Conservation (phyloP, 1,284 basidiomycete species). For the Ceratobasidium sp. region DNA sequence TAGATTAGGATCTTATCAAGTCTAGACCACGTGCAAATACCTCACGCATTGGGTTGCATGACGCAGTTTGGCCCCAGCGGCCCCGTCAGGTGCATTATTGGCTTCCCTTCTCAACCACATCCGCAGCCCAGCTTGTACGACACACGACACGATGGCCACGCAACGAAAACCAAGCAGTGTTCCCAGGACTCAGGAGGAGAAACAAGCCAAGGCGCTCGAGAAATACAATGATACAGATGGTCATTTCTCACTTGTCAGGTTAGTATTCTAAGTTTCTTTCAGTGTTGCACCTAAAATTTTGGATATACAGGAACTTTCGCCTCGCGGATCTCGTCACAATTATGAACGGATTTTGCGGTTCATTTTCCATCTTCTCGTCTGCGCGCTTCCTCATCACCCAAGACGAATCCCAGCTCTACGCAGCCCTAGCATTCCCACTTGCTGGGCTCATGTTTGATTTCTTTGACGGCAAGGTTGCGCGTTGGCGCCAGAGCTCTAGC, state of each 20-base stretch:
- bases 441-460: constrained; percentile 99
- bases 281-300: not conserved
- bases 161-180: constrained; percentile 4
- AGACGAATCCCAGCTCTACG: constrained; percentile 82
- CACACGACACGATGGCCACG: constrained; percentile 16
- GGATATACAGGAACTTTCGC: constrained; percentile 85
- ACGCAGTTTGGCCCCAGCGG: constrained; percentile 25
- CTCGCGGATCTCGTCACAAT: constrained; percentile 99
- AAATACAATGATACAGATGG: constrained; percentile 89
- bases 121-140: not conserved
- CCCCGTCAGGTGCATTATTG: not conserved
- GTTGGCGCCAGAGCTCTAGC: constrained; percentile 94
- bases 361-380: constrained; percentile 93
- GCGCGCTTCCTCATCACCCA: constrained; percentile 85
- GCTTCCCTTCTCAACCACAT: not conserved
- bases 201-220: constrained; percentile 66
- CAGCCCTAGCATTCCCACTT: constrained; percentile 86
- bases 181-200: constrained; percentile 43
- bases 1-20: not conserved
- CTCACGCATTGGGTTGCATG: constrained; percentile 6
- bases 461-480: constrained; percentile 95
- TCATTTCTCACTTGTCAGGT: constrained; percentile 96
- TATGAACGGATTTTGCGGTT: constrained; percentile 99
- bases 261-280: constrained; percentile 43
- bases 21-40: not conserved